Conservation (phyloP, 257 asterid species). For the Primulina eburnea region DNA sequence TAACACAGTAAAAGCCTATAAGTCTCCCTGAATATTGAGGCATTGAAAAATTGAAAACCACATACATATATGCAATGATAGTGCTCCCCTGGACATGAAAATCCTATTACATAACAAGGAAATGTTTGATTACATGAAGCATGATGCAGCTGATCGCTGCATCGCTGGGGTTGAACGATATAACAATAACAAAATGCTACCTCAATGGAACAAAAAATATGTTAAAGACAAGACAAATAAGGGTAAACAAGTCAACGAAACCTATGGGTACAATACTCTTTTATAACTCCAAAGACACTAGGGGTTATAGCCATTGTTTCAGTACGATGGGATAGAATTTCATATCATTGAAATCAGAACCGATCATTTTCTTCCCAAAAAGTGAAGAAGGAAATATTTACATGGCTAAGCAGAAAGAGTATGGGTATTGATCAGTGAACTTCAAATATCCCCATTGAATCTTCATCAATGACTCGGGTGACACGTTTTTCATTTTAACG, state of each 20-base stretch:
- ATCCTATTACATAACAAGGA: not conserved
- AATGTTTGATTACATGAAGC: conserved; percentile 4
- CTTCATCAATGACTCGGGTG: not conserved
- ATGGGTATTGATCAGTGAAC: not conserved
- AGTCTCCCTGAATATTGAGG: not conserved
- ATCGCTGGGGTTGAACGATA: not conserved
- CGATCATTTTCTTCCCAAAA: not conserved
- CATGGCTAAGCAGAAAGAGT: not conserved
- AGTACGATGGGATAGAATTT: not conserved
- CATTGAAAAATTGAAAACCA: not conserved
- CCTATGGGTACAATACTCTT: not conserved
- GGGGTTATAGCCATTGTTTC: not conserved
- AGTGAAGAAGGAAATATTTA: not conserved
- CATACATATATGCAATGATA: not conserved
- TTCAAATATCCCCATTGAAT: not conserved
- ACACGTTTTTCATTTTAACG: not conserved
- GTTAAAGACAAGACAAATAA: not conserved
- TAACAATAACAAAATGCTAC: not conserved
- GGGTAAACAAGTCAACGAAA: not conserved
- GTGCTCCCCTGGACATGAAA: conserved; percentile 4
- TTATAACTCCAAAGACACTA: not conserved
- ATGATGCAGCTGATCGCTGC: not conserved
- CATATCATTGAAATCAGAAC: not conserved
- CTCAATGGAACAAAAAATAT: no score
- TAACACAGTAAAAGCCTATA: conserved; percentile 2